A percentile compares a stretch with the other conserved stretches of the same genome.
These are phyloP conservation scores for Ustilago lituana DNA, from an alignment of 1,284 basidiomycete genomes.

Conservation along the genomic window DNA sequence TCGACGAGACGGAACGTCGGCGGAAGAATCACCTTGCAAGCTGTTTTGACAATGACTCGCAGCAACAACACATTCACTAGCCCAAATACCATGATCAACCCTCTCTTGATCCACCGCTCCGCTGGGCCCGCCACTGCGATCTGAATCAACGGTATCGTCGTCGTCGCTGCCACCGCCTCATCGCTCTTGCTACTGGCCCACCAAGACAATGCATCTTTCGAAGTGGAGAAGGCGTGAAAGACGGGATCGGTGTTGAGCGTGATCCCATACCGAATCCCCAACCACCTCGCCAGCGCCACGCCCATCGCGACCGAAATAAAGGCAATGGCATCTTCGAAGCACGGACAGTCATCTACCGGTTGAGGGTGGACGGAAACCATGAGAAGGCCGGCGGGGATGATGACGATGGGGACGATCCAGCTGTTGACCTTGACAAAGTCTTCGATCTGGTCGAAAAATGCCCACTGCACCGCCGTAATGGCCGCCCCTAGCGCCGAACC, in stretches of 20 bases:
- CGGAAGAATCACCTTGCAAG: conserved; percentile 52
- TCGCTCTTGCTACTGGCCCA: neutral
- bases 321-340: conserved; percentile 97
- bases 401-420: conserved; percentile 74
- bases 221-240: conserved; percentile 18
- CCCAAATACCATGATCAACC: conserved; percentile 71
- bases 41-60: conserved; percentile 74
- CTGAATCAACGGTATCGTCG: conserved; percentile 20
- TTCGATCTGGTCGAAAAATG: conserved; percentile 65
- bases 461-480: conserved; percentile 68
- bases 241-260: conserved; percentile 25
- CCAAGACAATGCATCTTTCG: conserved; percentile 2
- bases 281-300: conserved; percentile 77
- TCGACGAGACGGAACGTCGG: conserved; percentile 51
- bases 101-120: conserved; percentile 21
- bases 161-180: neutral
- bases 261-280: conserved; percentile 28
- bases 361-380: conserved; percentile 86
- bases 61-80: conserved; percentile 77
- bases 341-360: conserved; percentile 89
- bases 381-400: conserved; percentile 76
- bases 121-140: conserved; percentile 16
- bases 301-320: conserved; percentile 86
- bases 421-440: conserved; percentile 67
- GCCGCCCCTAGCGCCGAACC: conserved; percentile 62